phyloP scores from a whole-genome alignment of 208 protist genomes.

The Trichomonas vaginalis region DNA sequence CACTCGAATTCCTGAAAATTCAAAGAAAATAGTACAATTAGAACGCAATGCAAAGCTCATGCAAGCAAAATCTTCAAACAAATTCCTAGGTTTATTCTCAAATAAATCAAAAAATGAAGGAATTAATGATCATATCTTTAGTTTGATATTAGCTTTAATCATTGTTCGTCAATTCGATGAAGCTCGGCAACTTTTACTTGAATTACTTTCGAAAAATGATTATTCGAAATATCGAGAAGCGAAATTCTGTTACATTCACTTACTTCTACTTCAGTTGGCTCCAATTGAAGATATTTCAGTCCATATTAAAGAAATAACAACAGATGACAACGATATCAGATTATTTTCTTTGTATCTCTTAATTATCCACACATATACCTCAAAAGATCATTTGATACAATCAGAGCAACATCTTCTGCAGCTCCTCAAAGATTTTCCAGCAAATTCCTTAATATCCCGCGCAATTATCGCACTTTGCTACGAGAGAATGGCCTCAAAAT shows the following conservation, averaged over 20 bases:
- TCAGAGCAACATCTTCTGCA: neutral
- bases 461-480: neutral
- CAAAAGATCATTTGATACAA: neutral
- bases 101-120: neutral
- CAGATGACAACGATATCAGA: neutral
- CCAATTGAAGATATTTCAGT: neutral
- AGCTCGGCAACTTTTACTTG: neutral
- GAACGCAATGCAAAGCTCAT: neutral
- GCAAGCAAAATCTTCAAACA: neutral
- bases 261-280: neutral
- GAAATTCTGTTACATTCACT: neutral
- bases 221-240: neutral
- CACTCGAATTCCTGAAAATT: neutral
- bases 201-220: neutral
- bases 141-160: neutral
- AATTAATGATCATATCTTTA: neutral
- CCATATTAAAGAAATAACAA: neutral
- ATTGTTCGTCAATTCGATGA: neutral
- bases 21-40: neutral
- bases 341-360: neutral
- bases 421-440: neutral
- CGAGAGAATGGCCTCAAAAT: neutral
- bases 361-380: neutral
- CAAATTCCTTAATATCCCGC: neutral
- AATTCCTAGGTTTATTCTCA: neutral